These are phyloP conservation scores for Ambrosiella beaveri DNA, from an alignment of 2,329 filamentous ascomycete species.

Conservation along the genomic window DNA sequence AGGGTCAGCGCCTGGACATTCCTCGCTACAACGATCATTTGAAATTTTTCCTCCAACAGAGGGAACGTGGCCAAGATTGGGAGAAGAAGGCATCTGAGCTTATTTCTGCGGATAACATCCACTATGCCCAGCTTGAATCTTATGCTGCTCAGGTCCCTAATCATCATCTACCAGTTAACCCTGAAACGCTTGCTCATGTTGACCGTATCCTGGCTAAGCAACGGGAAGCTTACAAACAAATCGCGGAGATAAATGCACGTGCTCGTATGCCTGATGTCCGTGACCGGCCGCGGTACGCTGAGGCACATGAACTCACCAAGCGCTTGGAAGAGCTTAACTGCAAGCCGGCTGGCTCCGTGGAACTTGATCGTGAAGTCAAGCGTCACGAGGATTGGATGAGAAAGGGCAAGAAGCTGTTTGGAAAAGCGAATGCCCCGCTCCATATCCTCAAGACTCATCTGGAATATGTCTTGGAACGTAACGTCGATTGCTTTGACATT, in stretches of 20 bases:
- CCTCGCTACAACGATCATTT: constrained; percentile 67
- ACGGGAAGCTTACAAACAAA: constrained; percentile 79
- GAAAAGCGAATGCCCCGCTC: constrained; percentile 90
- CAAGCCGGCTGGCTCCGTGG: constrained; percentile 76
- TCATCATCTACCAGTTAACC: constrained; percentile 59
- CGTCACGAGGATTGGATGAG: constrained; percentile 99
- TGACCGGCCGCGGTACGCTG: constrained; percentile 69
- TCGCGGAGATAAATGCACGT: constrained; percentile 62
- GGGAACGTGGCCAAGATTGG: constrained; percentile 66
- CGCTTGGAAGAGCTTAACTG: constrained; percentile 78
- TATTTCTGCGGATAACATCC: constrained; percentile 76
- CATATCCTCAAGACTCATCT: constrained; percentile 93
- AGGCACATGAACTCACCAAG: constrained; percentile 81
- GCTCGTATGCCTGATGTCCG: constrained; percentile 59
- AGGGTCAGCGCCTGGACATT: constrained; percentile 62
- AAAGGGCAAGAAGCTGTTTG: constrained; percentile 91
- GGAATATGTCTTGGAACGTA: constrained; percentile 80
- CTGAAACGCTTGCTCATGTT: constrained; percentile 62
- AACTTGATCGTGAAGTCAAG: constrained; percentile 86
- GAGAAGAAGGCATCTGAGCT: constrained; percentile 84
- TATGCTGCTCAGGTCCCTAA: constrained; percentile 63
- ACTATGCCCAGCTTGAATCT: constrained; percentile 88
- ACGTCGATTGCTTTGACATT: constrained; percentile 80
- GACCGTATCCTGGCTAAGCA: constrained; percentile 93
- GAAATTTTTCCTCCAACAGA: constrained; percentile 56